phyloP scores from a whole-genome alignment of 176 grass and related monocot species.

The Triticum turgidum region DNA sequence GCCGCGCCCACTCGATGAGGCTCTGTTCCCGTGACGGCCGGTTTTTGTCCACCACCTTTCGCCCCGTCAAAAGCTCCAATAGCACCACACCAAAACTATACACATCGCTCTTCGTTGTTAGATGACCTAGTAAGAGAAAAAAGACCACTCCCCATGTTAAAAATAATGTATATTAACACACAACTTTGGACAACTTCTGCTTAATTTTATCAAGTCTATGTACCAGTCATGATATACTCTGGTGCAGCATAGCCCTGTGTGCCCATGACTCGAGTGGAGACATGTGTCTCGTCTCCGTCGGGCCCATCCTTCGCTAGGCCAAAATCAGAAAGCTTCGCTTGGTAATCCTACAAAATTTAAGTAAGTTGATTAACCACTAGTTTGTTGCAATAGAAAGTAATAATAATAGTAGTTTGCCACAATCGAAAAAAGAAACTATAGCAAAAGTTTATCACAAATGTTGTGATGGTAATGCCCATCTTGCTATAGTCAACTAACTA shows the following conservation, averaged over 20 bases:
- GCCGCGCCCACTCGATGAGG: constrained; percentile 63
- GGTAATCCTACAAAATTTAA: constrained; percentile 44
- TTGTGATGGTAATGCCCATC: background rate
- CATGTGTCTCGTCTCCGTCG: constrained; percentile 64
- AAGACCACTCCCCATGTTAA: background rate
- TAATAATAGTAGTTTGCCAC: too few species aligned
- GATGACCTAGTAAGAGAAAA: constrained; percentile 35
- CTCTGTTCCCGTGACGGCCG: constrained; percentile 49
- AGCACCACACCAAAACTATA: constrained; percentile 65
- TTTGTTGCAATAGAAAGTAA: background rate
- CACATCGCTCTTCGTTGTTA: constrained; percentile 57
- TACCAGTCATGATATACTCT: constrained; percentile 88
- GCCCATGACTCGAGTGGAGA: constrained; percentile 77
- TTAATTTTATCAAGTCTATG: background rate
- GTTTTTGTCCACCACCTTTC: constrained; percentile 52
- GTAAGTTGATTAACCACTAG: background rate
- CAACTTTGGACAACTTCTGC: too few species aligned
- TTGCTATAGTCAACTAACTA: too few species aligned
- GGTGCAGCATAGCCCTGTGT: constrained; percentile 81
- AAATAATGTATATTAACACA: background rate
- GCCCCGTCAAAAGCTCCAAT: constrained; percentile 48
- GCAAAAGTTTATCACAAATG: background rate
- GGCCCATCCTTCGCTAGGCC: constrained; percentile 80
- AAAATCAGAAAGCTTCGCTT: constrained; percentile 79
- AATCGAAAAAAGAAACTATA: too few species aligned